Conservation (phyloP, 192 early-diverging fungal genomes). For the Glomus cerebriforme region DNA sequence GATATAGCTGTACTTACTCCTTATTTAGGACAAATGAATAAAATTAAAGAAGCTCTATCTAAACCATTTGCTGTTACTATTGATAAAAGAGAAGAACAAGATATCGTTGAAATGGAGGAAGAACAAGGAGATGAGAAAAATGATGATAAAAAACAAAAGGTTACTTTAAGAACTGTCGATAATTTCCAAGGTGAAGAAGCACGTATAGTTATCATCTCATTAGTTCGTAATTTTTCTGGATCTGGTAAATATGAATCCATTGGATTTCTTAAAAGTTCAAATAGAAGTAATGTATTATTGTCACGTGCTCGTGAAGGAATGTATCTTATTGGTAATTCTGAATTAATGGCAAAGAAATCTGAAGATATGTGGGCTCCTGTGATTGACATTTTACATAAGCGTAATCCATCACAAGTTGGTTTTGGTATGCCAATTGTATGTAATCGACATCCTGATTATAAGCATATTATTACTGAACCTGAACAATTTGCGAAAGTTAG, state of each 20-base stretch:
- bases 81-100: constrained; percentile 43
- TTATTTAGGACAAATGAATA: constrained; percentile 55
- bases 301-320: constrained; percentile 63
- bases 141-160: constrained; percentile 2
- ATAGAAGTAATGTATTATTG: constrained; percentile 59
- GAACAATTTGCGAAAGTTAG: constrained; percentile 38
- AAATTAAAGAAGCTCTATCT: constrained; percentile 41
- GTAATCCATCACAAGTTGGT: constrained; percentile 38
- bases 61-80: constrained; percentile 37
- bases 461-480: constrained; percentile 33
- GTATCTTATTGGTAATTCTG: constrained; percentile 55
- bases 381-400: constrained; percentile 36
- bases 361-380: constrained; percentile 43
- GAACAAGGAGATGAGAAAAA: background rate
- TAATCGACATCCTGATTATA: constrained; percentile 46
- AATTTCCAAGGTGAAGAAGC: constrained; percentile 53
- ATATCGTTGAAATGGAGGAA: constrained; percentile 35
- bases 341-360: constrained; percentile 34
- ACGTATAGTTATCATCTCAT: constrained; percentile 44
- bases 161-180: constrained; percentile 47
- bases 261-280: constrained; percentile 58
- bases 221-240: constrained; percentile 40
- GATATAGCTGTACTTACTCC: constrained; percentile 60
- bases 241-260: constrained; percentile 33
- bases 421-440: constrained; percentile 50